Base-by-base conservation (phyloP, 148 eudicot species). In the Vaccinium macrocarpon region DNA sequence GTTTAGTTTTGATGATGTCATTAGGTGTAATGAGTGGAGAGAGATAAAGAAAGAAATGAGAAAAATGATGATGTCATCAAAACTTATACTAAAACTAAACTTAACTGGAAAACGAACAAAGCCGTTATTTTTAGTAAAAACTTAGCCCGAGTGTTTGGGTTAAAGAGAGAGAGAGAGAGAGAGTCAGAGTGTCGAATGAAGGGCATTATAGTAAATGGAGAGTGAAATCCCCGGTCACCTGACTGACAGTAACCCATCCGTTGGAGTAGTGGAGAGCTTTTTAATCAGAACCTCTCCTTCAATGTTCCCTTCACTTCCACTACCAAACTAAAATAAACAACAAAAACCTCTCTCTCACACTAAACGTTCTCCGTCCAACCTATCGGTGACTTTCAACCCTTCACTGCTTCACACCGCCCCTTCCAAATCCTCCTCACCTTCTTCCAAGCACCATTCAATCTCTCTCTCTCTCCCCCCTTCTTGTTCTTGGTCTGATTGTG, bases 151-250 rank as follows among this genome's bases (percentile, higher is more conserved):
- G 46, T 42, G 46, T 42, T 42, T 42, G 46, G 46, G 46, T 42
- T 42, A 5, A 5, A 42, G 6, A 42, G 0, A 42, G 0, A 42
- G 6, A 42, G 2, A 35, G 46, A 2, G 32, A 32, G 42, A 38
- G 5, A 42, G 4, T 42, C 0, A 42, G 1, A 27, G 11, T 6
- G 35, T 71, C 21, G 76, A 25, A 78, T 0, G 81, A 82, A 53
- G 87, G 89, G 82, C 55, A 85, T 29, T 79, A 83, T 82, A 46
- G 85, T 51, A 29, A 82, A 59, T 80, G 32, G 46, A 57, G 0
- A 53, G 15, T 13, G 81, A 29, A 55, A 73, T 25, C 32, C 53
- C 77, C 78, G 32, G 77, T 79, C 48, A 50, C 70, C 14, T 71
- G 12, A 46, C 64, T 29, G 61, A 51, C 23, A 12, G 38, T 23